Evolutionary conservation across 2,329 filamentous ascomycete genomes (phyloP), one percentile per base, ranked within the genome.

Genomic region (Hypomyces perniciosus): DNA sequence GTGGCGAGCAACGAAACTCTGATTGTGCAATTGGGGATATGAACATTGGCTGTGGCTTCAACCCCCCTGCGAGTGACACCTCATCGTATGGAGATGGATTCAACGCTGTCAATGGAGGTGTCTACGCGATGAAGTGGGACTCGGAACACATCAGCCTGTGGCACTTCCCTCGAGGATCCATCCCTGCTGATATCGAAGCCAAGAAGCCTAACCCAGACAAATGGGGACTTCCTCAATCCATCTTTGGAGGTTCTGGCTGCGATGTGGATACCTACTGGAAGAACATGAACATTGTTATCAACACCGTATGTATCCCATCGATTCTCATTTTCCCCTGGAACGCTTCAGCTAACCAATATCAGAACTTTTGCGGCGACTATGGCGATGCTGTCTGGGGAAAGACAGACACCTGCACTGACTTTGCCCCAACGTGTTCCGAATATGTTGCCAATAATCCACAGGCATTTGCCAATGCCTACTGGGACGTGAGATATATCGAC

Each of bases 311-410:
- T 61, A 20, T 20, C 20, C 20, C 9, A 8, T 30, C 13, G 3
- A 5, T 7, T 4, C 7, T 40, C 7, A 2, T 3, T 45, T 28
- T 37, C 5, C 31, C 38, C n/a, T 1, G 26, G 8, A 30, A 27
- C n/a, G 10, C 12, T 8, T 29, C 28, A 6, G n/a, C 43, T 39
- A 38, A 49, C 41, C 54, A 33, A 52, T 20, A 51, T 5, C 41
- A 77, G 73, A 75, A 87, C 46, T 89, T 93, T 64, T 93, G 89
- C 62, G 88, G 88, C 28, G 81, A 85, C 60, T 91, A 86, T 76
- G 86, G 85, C 1, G 83, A 66, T 39, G 65, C 64, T 5, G 61
- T 68, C 12, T 78, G 76, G 75, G 65, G 63, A 13, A 58, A 58
- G 4, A 58, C 62, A 9, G 68, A 72, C 12, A 62, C 68, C 10